Evolutionary conservation across 2,329 filamentous ascomycete genomes (phyloP).

Genomic region (Phoma herbarum): DNA sequence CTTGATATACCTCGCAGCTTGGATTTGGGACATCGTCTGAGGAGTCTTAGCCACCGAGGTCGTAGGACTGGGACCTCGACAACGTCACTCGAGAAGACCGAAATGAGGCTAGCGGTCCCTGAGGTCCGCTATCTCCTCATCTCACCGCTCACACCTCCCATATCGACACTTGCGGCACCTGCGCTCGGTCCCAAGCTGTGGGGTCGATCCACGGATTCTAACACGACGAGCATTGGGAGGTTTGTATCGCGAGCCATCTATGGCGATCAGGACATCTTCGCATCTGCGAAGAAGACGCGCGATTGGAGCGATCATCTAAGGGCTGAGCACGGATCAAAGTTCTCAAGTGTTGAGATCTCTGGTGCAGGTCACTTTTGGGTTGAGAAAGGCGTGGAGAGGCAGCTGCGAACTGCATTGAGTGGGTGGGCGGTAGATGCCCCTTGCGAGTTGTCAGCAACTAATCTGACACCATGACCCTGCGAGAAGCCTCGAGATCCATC

Average conservation of each 20-base stretch:
- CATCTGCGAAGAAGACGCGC: conserved; percentile 69
- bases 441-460: neutral
- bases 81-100: conserved; percentile 19
- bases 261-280: conserved; percentile 79
- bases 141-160: conserved; percentile 57
- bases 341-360: conserved; percentile 56
- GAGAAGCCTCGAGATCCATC: neutral
- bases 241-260: conserved; percentile 71
- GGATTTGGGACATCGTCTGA: conserved; percentile 43
- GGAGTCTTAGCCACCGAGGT: conserved; percentile 42
- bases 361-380: conserved; percentile 63
- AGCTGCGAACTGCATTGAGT: conserved; percentile 52
- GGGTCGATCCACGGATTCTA: conserved; percentile 26
- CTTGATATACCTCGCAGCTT: conserved; percentile 45
- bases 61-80: conserved; percentile 19
- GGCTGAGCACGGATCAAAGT: conserved; percentile 37
- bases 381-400: conserved; percentile 51
- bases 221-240: conserved; percentile 33
- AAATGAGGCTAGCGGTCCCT: conserved; percentile 25
- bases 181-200: conserved; percentile 42
- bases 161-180: conserved; percentile 50
- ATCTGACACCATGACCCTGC: neutral
- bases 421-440: conserved; percentile 52
- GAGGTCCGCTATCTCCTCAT: conserved; percentile 55
- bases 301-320: conserved; percentile 70